Conservation (phyloP, 2,329 filamentous ascomycete species). For the Microthyrium microscopicum region DNA sequence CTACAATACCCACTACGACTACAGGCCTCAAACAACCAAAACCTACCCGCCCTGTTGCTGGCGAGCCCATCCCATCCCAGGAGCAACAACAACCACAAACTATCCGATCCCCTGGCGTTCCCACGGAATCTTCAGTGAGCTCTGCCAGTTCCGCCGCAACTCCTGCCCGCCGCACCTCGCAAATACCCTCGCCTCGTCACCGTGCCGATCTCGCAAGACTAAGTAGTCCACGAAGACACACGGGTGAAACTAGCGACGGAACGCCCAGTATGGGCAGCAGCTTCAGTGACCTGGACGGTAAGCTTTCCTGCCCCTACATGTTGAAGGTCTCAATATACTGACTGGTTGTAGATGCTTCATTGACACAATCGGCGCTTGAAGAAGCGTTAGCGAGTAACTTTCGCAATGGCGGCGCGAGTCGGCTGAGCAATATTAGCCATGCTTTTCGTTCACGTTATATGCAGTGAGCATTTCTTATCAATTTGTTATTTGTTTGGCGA, state of each 20-base stretch:
- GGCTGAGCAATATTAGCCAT: conserved; percentile 54
- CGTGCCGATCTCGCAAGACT: conserved; percentile 40
- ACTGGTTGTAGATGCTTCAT: conserved; percentile 46
- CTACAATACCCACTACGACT: too few species aligned
- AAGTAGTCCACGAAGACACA: conserved; percentile 34
- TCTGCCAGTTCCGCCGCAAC: conserved; percentile 6
- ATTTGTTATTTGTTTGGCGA: too few species aligned
- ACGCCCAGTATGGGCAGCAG: conserved; percentile 72
- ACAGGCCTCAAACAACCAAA: too few species aligned
- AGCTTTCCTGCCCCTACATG: conserved; percentile 8
- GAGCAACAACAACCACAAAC: not conserved
- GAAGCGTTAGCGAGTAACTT: conserved; percentile 61
- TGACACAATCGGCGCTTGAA: conserved; percentile 66
- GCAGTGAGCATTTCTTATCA: too few species aligned
- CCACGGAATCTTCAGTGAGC: conserved; percentile 7
- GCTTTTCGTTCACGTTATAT: conserved; percentile 47
- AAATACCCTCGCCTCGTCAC: conserved; percentile 30
- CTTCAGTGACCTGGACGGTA: conserved; percentile 70
- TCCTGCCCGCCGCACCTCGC: conserved; percentile 1
- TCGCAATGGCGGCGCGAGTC: conserved; percentile 34
- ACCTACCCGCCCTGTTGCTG: too few species aligned
- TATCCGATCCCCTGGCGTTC: not conserved
- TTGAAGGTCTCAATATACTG: not conserved
- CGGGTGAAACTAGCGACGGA: conserved; percentile 50
- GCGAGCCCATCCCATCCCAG: too few species aligned